Conservation (phyloP, 2,329 filamentous ascomycete species). For the Neospermospora avenae region DNA sequence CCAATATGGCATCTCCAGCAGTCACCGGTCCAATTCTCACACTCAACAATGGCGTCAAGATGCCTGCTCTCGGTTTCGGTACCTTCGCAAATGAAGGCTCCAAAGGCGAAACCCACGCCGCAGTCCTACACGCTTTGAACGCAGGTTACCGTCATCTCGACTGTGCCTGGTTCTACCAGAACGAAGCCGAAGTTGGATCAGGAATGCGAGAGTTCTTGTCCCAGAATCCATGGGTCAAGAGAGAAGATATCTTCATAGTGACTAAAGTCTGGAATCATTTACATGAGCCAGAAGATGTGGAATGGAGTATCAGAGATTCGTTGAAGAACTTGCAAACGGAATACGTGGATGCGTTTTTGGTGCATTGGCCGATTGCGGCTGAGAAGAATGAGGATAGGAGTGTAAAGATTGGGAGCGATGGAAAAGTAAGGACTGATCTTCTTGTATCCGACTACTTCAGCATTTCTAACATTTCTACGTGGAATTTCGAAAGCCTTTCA, state of each 20-base stretch:
- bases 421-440: conserved; percentile 41
- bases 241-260: conserved; percentile 78
- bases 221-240: conserved; percentile 56
- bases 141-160: conserved; percentile 67
- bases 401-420: conserved; percentile 47
- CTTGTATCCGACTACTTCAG: too few relatives aligned
- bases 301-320: conserved; percentile 69
- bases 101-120: conserved; percentile 45
- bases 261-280: conserved; percentile 85
- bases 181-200: conserved; percentile 79
- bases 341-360: conserved; percentile 76
- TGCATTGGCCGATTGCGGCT: conserved; percentile 80
- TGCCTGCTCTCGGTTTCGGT: conserved; percentile 45
- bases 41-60: conserved; percentile 38
- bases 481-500: too few relatives aligned
- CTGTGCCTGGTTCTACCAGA: conserved; percentile 73
- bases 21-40: conserved; percentile 33
- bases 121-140: conserved; percentile 58
- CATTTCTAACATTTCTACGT: too few relatives aligned
- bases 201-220: conserved; percentile 71
- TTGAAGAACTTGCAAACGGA: conserved; percentile 70
- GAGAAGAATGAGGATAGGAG: conserved; percentile 74
- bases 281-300: conserved; percentile 58
- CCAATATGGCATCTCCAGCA: conserved; percentile 28
- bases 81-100: conserved; percentile 34